phyloP scores from a whole-genome alignment of 1,139 yeast species.

The Debaryomyces udenii region DNA sequence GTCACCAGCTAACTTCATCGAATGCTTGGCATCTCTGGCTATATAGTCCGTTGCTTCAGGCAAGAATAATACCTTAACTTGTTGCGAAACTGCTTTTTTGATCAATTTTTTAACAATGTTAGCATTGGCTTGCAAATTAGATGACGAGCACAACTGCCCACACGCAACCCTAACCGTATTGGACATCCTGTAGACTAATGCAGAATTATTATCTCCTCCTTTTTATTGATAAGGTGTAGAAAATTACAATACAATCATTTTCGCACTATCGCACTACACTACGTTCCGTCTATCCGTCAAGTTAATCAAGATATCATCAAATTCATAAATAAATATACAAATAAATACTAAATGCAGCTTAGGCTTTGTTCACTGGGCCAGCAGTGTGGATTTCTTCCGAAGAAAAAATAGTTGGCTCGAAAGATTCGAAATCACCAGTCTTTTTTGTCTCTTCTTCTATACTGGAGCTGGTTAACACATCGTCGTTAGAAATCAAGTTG shows the following conservation, averaged over 20 bases:
- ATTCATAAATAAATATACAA: constrained; percentile 10
- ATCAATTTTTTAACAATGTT: constrained; percentile 59
- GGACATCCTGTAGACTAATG: constrained; percentile 6
- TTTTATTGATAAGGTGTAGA: background rate
- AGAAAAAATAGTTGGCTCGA: constrained; percentile 46
- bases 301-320: constrained; percentile 3
- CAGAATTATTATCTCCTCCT: background rate
- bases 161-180: constrained; percentile 58
- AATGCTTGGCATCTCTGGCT: constrained; percentile 68
- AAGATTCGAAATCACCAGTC: constrained; percentile 26
- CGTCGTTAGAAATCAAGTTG: constrained; percentile 42
- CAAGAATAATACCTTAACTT: constrained; percentile 70
- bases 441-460: constrained; percentile 18
- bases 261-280: background rate
- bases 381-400: constrained; percentile 50
- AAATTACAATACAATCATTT: too few species aligned
- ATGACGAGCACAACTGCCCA: constrained; percentile 83
- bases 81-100: constrained; percentile 57
- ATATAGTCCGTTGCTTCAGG: constrained; percentile 95
- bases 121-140: constrained; percentile 63
- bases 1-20: constrained; percentile 57
- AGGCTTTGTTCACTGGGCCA: constrained; percentile 47
- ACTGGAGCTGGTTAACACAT: constrained; percentile 25
- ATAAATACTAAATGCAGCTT: constrained; percentile 4
- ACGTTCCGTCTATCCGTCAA: background rate